Base-by-base conservation (phyloP, 176 grass and related monocot genomes). In the Rhipidocladum racemiflorum region DNA sequence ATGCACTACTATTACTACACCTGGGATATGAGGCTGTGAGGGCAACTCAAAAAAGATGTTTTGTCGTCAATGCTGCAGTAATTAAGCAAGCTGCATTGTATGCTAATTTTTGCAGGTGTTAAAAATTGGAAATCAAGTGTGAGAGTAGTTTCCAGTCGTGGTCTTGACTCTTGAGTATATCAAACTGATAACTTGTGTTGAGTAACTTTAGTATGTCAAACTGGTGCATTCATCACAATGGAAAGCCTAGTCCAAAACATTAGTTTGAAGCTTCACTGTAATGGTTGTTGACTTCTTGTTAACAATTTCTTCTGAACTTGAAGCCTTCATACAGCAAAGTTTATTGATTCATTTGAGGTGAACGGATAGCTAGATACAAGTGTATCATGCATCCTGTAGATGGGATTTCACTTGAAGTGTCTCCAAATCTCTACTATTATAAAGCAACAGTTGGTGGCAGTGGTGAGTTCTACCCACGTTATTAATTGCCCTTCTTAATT, bases 21-120 rank as follows among this genome's bases (percentile, higher is more conserved):
- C 16, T 20, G 7, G 62, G 64, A 43, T 30, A 27, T 24, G 23
- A 44, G 75, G 61, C 25, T 24, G 43, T 30, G 30, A 9, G 70
- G 32, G 25, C 27, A 12, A 11, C 36, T 39, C 14, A 10, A 20
- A 5, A 79, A 71, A 62, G 51, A 65, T 30, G 6, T 4, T 78
- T 61, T 76, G 70, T 59, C 50, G 69, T 75, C 5, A 59, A 80
- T 39, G 44, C 53, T 29, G 64, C 74, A 24, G 65, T 36, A 65
- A 76, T 62, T 72, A 45, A 75, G 35, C 3, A 12, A 32, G 29
- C 56, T 16, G 36, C 11, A 24, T 13, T 25, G 39, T 30, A 45
- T 55, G 56, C 73, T 72, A 42, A 39, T 59, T 68, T 48, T 17
- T 40, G 36, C 42, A 42, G 53, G 28, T 42, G 4, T 34, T 60